Evolutionary conservation across 2,329 filamentous ascomycete species (phyloP), one percentile per base, ranked within the genome.

Genomic region (Fusarium sp.): DNA sequence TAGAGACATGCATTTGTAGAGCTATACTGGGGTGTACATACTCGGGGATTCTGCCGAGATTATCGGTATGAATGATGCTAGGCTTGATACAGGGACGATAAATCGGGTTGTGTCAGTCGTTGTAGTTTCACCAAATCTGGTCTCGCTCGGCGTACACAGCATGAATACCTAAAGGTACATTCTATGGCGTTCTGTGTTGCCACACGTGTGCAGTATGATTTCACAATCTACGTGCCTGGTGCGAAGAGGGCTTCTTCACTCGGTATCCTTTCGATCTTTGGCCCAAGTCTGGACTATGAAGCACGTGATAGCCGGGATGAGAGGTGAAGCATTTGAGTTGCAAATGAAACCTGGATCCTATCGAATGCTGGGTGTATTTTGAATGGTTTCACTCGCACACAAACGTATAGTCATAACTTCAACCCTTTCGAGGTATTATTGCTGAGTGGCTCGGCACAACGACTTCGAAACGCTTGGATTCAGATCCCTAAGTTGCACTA

Each of bases 61-160:
- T 34, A 33, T 34, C 5, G 28, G 39, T 17, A 33, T 18, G 22
- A 31, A 48, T 14, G 39, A 39, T 9, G 22, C 11, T 24, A 28
- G 33, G 33, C 4, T 36, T 18, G 18, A 52, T 11, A 26, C 36
- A 42, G 22, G 28, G 20, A 48, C 24, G 36, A 38, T 33, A 49
- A 24, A 34, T 22, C n/a, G 20, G 26, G 48, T 18, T 13, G 13
- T 33, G 13, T 15, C 36, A 24, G 34, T 52, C n/a, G 11, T 24
- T 15, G 22, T 33, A 18, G 65, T 66, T 48, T 36, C 57, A 68
- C 60, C 24, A 39, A 42, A 39, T 49, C 33, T 49, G 54, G 9
- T 31, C 38, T 45, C 46, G 43, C 50, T 72, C 57, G 57, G 63
- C 26, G 56, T 44, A 31, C 55, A 73, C 61, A 51, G 14, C 72